These are phyloP conservation scores for Pleurotus ostreatus DNA, from an alignment of 768 basidiomycete genomes.

Conservation along the genomic window DNA sequence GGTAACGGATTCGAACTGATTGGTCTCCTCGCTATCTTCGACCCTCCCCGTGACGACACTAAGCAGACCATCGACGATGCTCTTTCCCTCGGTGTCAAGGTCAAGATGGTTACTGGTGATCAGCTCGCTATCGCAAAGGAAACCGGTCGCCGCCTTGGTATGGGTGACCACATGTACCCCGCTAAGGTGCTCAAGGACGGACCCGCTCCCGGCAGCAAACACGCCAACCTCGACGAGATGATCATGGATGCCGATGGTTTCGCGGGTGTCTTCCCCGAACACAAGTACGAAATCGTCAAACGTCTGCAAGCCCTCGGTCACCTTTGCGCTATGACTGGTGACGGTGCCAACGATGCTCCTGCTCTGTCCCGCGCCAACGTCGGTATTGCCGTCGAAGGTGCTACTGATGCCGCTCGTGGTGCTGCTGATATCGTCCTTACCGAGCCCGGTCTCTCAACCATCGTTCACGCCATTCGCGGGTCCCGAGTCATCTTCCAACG, in stretches of 20 bases:
- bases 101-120: slow-evolving; percentile 99
- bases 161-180: slow-evolving; percentile 99
- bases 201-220: slow-evolving; percentile 81
- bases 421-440: slow-evolving; percentile 98
- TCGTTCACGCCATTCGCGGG: slow-evolving; percentile 97
- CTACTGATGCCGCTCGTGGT: slow-evolving; percentile 97
- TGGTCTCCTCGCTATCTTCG: slow-evolving; percentile 95
- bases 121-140: slow-evolving; percentile 99
- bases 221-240: slow-evolving; percentile 89
- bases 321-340: slow-evolving; percentile 98
- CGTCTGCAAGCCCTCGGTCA: slow-evolving; percentile 95
- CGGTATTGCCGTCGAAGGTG: slow-evolving; percentile 99
- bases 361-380: slow-evolving; percentile 98
- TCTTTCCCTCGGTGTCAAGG: slow-evolving; percentile 90
- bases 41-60: slow-evolving; percentile 96
- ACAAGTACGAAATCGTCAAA: slow-evolving; percentile 99
- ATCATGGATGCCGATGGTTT: slow-evolving; percentile 99
- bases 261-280: slow-evolving; percentile 98
- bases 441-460: slow-evolving; percentile 98
- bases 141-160: slow-evolving; percentile 94
- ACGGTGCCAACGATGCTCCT: slow-evolving; percentile 98
- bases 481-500: slow-evolving; percentile 99
- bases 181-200: slow-evolving; percentile 99
- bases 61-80: slow-evolving; percentile 99
- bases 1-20: slow-evolving; percentile 98